Percentiles rank a stretch among this genome's conserved stretches.
phyloP scores from a whole-genome alignment of 208 protist genomes.

The Trypanosoma mega region DNA sequence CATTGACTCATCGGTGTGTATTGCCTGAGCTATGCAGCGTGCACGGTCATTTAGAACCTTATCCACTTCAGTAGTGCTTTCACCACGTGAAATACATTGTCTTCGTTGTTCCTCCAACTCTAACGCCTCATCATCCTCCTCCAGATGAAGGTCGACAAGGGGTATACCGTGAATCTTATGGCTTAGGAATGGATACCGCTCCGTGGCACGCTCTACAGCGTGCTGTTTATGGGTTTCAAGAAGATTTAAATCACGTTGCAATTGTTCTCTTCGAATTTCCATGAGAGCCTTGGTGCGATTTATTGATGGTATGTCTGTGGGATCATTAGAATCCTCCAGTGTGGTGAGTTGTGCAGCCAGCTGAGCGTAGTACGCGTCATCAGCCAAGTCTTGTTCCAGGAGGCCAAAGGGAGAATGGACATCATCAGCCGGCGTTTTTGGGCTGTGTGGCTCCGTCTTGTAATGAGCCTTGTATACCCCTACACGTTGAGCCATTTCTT shows the following conservation, averaged over 20 bases:
- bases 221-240: not conserved
- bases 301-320: not conserved
- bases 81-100: no score
- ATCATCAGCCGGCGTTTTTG: not conserved
- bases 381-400: slow-evolving; percentile 13
- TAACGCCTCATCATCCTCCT: slow-evolving; percentile 33
- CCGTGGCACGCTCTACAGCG: slow-evolving; percentile 20
- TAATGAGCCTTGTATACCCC: not conserved
- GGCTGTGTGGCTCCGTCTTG: not conserved
- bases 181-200: slow-evolving; percentile 14
- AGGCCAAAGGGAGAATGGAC: not conserved
- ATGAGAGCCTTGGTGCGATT: slow-evolving; percentile 5
- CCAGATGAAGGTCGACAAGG: slow-evolving; percentile 27
- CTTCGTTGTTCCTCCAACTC: not conserved
- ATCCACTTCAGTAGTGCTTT: not conserved
- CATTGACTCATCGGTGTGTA: slow-evolving; percentile 1
- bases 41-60: slow-evolving; percentile 4
- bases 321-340: not conserved
- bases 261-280: not conserved
- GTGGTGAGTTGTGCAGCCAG: not conserved
- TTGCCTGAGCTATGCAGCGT: not conserved
- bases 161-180: not conserved
- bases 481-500: slow-evolving; percentile 31
- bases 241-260: not conserved
- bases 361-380: slow-evolving; percentile 19